These are phyloP conservation scores for Fennellomyces sp. DNA, from an alignment of 371 early-diverging fungal genomes.

Conservation along the genomic window DNA sequence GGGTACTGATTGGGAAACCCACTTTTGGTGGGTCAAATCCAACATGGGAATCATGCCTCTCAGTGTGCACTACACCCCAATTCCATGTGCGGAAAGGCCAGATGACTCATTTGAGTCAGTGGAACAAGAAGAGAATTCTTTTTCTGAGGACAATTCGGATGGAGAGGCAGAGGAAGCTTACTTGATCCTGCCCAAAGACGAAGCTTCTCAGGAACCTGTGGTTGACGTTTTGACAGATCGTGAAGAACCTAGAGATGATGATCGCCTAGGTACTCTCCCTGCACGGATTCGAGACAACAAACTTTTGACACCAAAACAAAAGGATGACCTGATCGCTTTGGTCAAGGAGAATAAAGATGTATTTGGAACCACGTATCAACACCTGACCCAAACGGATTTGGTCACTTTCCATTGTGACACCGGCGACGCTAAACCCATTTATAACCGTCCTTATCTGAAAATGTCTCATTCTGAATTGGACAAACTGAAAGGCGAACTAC, in stretches of 20 bases:
- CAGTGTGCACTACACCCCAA: neutral
- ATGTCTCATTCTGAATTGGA: neutral
- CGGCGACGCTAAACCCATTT: neutral
- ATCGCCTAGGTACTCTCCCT: no score
- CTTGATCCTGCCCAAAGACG: no score
- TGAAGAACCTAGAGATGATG: no score
- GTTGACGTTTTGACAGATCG: no score
- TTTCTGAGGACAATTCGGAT: neutral
- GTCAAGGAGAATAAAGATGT: neutral
- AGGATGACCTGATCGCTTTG: neutral
- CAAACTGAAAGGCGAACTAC: neutral
- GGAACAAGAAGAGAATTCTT: neutral
- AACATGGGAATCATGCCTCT: neutral
- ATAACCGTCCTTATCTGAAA: neutral
- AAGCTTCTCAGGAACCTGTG: no score
- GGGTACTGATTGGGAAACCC: neutral
- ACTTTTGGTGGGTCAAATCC: neutral
- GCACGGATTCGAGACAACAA: no score
- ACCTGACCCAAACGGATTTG: neutral
- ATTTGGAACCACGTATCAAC: neutral
- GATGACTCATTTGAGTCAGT: no score
- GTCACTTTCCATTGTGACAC: neutral
- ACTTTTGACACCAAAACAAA: neutral
- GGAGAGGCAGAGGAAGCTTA: no score
- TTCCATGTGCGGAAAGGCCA: neutral